phyloP scores from a whole-genome alignment of 1,284 basidiomycete species.

The Melampsora americana region DNA sequence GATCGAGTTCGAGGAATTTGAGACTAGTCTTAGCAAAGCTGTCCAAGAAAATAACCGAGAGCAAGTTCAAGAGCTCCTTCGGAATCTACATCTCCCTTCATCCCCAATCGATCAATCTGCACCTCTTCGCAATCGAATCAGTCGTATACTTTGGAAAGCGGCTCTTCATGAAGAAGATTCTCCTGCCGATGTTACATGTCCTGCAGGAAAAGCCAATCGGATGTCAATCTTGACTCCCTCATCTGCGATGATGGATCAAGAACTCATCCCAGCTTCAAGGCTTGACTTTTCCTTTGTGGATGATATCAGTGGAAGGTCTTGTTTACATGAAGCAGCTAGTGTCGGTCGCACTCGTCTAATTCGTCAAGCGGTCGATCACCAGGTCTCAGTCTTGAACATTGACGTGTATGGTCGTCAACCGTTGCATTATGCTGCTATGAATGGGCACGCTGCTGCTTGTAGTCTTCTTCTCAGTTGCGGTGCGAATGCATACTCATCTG shows the following conservation, averaged over 20 bases:
- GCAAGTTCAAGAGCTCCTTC: slow-evolving; percentile 23
- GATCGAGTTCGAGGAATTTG: slow-evolving; percentile 39
- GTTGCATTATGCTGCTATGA: slow-evolving; percentile 93
- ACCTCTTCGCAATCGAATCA: slow-evolving; percentile 59
- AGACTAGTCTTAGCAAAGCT: slow-evolving; percentile 34
- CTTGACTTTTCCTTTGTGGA: slow-evolving; percentile 91
- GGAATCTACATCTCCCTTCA: slow-evolving; percentile 17
- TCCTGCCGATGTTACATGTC: not conserved
- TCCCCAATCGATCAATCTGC: slow-evolving; percentile 27
- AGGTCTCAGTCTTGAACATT: slow-evolving; percentile 65
- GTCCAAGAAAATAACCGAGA: slow-evolving; percentile 35
- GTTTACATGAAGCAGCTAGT: slow-evolving; percentile 89
- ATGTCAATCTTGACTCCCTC: slow-evolving; percentile 32
- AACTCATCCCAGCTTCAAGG: slow-evolving; percentile 61
- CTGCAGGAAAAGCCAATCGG: slow-evolving; percentile 5
- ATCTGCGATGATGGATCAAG: slow-evolving; percentile 30
- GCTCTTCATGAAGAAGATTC: slow-evolving; percentile 62
- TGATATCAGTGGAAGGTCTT: slow-evolving; percentile 93
- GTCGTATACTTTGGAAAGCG: slow-evolving; percentile 85
- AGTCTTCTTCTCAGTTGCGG: slow-evolving; percentile 69
- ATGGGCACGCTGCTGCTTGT: slow-evolving; percentile 77
- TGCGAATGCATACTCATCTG: slow-evolving; percentile 68
- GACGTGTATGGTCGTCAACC: slow-evolving; percentile 91
- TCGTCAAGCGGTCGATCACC: slow-evolving; percentile 71
- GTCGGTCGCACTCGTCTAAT: slow-evolving; percentile 78